Evolutionary conservation across 116 monocot genomes (phyloP), one percentile per base, ranked within the genome.

Genomic region (Trichopus zeylanicus): DNA sequence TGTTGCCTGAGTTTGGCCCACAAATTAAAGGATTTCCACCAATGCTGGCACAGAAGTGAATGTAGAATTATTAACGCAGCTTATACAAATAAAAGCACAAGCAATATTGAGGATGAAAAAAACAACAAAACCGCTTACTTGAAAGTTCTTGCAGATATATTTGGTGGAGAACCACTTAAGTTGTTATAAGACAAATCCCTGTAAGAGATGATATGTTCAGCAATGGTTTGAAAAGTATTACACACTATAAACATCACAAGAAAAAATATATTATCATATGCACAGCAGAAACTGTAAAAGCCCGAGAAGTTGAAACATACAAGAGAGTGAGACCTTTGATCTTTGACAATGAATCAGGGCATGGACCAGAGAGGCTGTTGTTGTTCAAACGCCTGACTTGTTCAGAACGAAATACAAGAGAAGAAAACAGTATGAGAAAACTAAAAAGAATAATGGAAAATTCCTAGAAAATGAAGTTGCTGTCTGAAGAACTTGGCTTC

Each of bases 141-240:
- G 68, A 91, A 82, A 31, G 97, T 91, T 81, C 97, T 87, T 51
- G 91, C 76, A 28, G 79, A 82, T 47, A 91, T 68, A 20, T 72
- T 85, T 51, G 97, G 79, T 64, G 82, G 68, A 22, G 84, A 72
- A 54, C 87, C 84, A 63, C 84, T 97, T 21, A 97, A 67, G 57
- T 97, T 91, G 75, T 97, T 97, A 59, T 77, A 91, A 23, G 97
- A 97, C 29, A 97, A 79, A 77, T 97, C 97, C 54, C 97, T 97
- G 62, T 21, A 76, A 61, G 48, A 12, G 18, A 29, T 51, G 22
- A 29, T 28, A 55, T 66, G 10, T 22, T 59, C 4, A 51, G 20
- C 12, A 21, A 27, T 7, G 1, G 53, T 39, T 24, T 54, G 28
- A 29, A 2, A 27, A 49, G 29, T 30, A 25, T 42, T 30, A 58